These are phyloP conservation scores for Elaeagnus macrophylla DNA, from an alignment of 306 rosid genomes.

Conservation along the genomic window DNA sequence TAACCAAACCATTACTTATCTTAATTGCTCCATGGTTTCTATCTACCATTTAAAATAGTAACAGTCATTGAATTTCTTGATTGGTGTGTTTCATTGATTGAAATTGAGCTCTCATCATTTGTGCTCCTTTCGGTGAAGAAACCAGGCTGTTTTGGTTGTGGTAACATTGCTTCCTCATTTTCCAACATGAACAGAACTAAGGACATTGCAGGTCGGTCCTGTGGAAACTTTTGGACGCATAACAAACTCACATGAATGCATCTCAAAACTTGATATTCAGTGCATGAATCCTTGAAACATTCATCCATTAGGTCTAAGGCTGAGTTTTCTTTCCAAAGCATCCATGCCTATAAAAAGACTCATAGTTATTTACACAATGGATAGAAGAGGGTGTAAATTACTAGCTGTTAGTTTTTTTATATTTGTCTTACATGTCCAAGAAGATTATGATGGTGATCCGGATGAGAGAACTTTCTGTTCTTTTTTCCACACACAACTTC, in stretches of 20 bases:
- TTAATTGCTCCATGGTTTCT: neutral
- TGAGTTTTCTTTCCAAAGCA: constrained; percentile 6
- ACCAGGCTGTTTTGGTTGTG: constrained; percentile 19
- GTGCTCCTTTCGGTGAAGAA: constrained; percentile 19
- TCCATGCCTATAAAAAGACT: constrained; percentile 2
- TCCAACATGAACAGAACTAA: constrained; percentile 12
- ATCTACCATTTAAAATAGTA: neutral
- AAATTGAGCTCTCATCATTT: neutral
- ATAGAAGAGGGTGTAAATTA: neutral
- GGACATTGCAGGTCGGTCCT: constrained; percentile 19
- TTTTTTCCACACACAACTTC: constrained; percentile 18
- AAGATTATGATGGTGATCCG: constrained; percentile 8
- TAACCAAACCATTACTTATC: too few species aligned
- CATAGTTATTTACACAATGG: too few species aligned
- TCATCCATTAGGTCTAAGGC: constrained; percentile 9
- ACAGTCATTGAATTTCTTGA: neutral
- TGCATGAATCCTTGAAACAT: neutral
- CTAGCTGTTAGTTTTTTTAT: too few species aligned
- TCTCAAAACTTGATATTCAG: constrained; percentile 6
- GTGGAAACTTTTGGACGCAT: constrained; percentile 12
- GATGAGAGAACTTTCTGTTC: constrained; percentile 5
- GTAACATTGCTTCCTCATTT: constrained; percentile 9
- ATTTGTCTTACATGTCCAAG: constrained; percentile 10
- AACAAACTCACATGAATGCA: constrained; percentile 21
- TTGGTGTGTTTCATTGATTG: neutral